These are phyloP conservation scores for Dothideomycetes sp. DNA, from an alignment of 2,329 filamentous ascomycete genomes.

Conservation along the genomic window DNA sequence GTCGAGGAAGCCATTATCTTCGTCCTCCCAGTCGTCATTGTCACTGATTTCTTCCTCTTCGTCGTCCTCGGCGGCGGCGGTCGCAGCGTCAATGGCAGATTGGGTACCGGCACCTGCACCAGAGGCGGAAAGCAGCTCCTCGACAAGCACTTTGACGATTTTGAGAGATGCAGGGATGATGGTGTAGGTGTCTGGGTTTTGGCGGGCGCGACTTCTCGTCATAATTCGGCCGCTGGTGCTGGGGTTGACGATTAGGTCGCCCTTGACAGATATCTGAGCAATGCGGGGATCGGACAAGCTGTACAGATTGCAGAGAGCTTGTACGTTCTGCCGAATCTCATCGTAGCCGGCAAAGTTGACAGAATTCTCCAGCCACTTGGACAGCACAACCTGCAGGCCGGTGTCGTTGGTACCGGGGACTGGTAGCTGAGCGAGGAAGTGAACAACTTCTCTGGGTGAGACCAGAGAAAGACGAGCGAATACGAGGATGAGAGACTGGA, in stretches of 20 bases:
- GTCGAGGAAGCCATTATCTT: constrained; percentile 61
- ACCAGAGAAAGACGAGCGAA: constrained; percentile 83
- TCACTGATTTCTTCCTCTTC: constrained; percentile 67
- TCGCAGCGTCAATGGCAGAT: constrained; percentile 35
- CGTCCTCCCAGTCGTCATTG: constrained; percentile 65
- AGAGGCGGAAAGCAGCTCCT: constrained; percentile 76
- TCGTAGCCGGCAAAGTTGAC: constrained; percentile 97
- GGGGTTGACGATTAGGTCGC: constrained; percentile 63
- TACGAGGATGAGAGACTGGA: constrained; percentile 89
- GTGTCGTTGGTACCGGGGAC: constrained; percentile 69
- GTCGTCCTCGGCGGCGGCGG: constrained; percentile 49
- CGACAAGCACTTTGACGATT: constrained; percentile 89
- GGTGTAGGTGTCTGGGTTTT: constrained; percentile 84
- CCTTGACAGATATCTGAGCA: constrained; percentile 72
- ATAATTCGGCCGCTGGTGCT: constrained; percentile 73
- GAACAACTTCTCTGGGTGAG: constrained; percentile 78
- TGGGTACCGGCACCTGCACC: constrained; percentile 38
- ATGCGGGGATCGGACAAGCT: constrained; percentile 74
- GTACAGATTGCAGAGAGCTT: constrained; percentile 85
- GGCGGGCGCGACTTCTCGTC: constrained; percentile 81
- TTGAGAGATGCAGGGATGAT: constrained; percentile 81
- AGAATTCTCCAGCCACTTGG: constrained; percentile 96
- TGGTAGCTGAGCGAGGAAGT: constrained; percentile 62
- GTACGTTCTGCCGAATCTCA: constrained; percentile 92
- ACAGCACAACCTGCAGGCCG: constrained; percentile 78